Evolutionary conservation across 2,329 filamentous ascomycete genomes (phyloP).

Genomic region (Paraphaeosphaeria minitans): DNA sequence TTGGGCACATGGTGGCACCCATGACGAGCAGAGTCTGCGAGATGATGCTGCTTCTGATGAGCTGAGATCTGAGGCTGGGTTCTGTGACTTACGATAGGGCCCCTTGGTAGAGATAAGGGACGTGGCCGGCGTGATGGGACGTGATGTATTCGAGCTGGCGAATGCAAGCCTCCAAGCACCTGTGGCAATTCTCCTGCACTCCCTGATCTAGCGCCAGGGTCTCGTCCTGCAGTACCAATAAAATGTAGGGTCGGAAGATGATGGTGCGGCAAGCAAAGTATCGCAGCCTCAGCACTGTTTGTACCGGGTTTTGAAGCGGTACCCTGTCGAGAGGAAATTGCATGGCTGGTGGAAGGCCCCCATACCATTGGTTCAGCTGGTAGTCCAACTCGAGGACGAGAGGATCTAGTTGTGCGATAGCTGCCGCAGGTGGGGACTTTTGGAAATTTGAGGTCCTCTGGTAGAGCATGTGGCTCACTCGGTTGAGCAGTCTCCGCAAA

Average conservation of each 20-base stretch:
- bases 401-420: conserved; percentile 74
- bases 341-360: conserved; percentile 73
- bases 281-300: conserved; percentile 77
- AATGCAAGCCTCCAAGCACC: conserved; percentile 79
- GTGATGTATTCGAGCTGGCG: conserved; percentile 79
- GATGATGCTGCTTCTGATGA: conserved; percentile 65
- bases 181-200: conserved; percentile 78
- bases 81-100: conserved; percentile 59
- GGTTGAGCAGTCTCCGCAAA: conserved; percentile 74
- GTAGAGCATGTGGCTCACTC: conserved; percentile 80
- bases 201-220: conserved; percentile 71
- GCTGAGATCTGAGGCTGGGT: conserved; percentile 1
- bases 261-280: conserved; percentile 88
- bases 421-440: conserved; percentile 57
- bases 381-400: conserved; percentile 81
- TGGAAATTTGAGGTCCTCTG: conserved; percentile 62
- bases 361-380: conserved; percentile 84
- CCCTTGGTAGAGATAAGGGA: conserved; percentile 86
- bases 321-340: conserved; percentile 76
- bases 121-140: conserved; percentile 80
- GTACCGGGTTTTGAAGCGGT: conserved; percentile 72
- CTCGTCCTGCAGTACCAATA: conserved; percentile 79
- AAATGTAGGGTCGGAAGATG: conserved; percentile 82
- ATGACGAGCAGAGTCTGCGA: conserved; percentile 82
- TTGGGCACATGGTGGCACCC: conserved; percentile 81